Base-by-base conservation (phyloP, 495 filamentous ascomycete species). In the Clavariopsis aquatica region DNA sequence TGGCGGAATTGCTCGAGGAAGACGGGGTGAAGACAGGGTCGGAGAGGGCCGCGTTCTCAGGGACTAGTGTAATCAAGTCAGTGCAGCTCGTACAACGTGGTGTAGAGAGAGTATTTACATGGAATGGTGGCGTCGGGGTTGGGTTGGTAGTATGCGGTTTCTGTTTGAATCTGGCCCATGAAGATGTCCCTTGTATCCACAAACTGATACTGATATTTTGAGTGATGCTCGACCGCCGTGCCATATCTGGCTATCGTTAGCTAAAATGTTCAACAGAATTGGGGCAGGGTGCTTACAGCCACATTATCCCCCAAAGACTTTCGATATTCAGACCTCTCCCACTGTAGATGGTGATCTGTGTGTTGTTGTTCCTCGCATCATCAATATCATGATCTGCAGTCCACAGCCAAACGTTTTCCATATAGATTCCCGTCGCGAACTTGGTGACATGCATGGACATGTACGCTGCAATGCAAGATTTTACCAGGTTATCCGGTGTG, bases 351-450 rank as follows among this genome's bases (percentile, higher is more conserved):
- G 85, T 87, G 69, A 92, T 86, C 69, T 86, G 82, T 17, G 81
- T 82, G 55, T 81, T 72, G 23, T 65, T 68, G 0, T 57, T 57
- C 10, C 38, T 41, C 7, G 76, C 70, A 65, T 83, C 79, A 49
- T 93, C 89, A 9, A 91, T 74, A 63, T 93, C 89, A 72, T 91
- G 89, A 67, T 91, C 89, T 89, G 89, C 15, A 85, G 66, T 31
- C 87, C 89, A 87, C 19, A 87, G 62, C 88, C 87, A 88, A 36
- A 77, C 77, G 71, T 90, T 90, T 77, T 91, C 87, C 71, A 86
- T 62, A 68, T 89, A 88, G 12, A 68, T 13, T 2, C 73, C 73
- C 0, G 78, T 75, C 0, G 84, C 84, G 0, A 65, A 69, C 15
- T 66, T 73, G 0, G 89, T 86, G 49, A 92, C 76, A 72, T 91